phyloP scores from a whole-genome alignment of 192 early-diverging fungal genomes.

The Umbelopsis ramanniana region DNA sequence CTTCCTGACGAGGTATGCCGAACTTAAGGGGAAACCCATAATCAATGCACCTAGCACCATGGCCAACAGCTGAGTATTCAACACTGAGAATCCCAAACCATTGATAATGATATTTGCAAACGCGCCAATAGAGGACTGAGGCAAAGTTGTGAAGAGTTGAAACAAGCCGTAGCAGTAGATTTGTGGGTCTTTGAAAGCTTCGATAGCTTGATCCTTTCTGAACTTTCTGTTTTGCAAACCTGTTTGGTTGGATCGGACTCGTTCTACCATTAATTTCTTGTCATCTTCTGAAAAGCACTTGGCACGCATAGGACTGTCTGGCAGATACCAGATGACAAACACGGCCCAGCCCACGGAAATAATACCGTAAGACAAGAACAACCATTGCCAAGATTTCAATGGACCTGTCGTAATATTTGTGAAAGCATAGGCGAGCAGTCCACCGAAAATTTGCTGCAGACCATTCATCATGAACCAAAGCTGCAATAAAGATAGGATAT shows the following conservation, averaged over 20 bases:
- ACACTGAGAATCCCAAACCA: slow-evolving; percentile 27
- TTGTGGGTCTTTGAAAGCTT: slow-evolving; percentile 24
- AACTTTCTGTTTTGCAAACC: slow-evolving; percentile 26
- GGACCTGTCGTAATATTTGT: slow-evolving; percentile 28
- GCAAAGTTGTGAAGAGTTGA: slow-evolving; percentile 20
- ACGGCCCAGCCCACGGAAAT: slow-evolving; percentile 15
- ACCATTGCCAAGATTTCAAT: slow-evolving; percentile 26
- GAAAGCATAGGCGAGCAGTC: slow-evolving; percentile 28
- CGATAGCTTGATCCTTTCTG: slow-evolving; percentile 28
- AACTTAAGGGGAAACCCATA: slow-evolving; percentile 11
- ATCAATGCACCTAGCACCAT: slow-evolving; percentile 27
- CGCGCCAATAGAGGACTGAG: slow-evolving; percentile 18
- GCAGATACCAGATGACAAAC: slow-evolving; percentile 19
- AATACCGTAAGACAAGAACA: slow-evolving; percentile 23
- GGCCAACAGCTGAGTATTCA: slow-evolving; percentile 27
- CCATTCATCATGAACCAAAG: slow-evolving; percentile 33
- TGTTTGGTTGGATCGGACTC: slow-evolving; percentile 25
- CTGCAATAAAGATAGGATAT: too few relatives aligned
- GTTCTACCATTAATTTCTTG: slow-evolving; percentile 28
- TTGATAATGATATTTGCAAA: slow-evolving; percentile 30
- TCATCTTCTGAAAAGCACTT: slow-evolving; percentile 32
- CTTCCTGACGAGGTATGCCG: slow-evolving; percentile 23
- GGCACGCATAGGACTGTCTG: slow-evolving; percentile 30
- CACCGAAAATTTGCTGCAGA: slow-evolving; percentile 27
- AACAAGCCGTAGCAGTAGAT: slow-evolving; percentile 23